Evolutionary conservation across 2,329 filamentous ascomycete genomes (phyloP), one percentile per base, ranked within the genome.

Genomic region (Ophiobolus disseminans): DNA sequence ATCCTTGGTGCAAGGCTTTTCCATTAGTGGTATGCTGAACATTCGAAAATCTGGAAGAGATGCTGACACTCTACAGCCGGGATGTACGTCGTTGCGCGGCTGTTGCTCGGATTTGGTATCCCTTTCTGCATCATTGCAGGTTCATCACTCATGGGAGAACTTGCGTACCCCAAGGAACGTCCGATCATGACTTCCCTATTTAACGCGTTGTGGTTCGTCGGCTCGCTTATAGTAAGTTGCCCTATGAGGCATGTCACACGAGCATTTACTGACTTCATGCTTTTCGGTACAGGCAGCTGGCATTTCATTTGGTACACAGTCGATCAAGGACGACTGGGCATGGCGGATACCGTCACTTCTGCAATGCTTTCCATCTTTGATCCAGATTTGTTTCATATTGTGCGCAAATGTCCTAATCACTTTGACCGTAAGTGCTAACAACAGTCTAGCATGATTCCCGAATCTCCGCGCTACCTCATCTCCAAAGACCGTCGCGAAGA

Each of bases 131-230:
- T 87, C 60, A 83, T 86, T 75, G 79, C 81, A 7, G 85, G 84
- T 11, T 85, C 85, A 1, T 76, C 87, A 39, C 76, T 87, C 10
- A 78, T 87, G 19, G 83, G 82, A 5, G 86, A 88, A 73, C 81
- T 88, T 51, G 83, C 81, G 64, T 85, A 88, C 61, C 85, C 85
- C 8, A 85, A 87, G 63, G 85, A 88, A 68, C 83, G 85, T 60
- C 84, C 81, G 3, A 81, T 81, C 6, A 78, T 87, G 47, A 87
- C 84, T 1, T 79, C 85, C 11, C 78, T 87, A 40, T 87, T 87
- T 72, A 87, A 87, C 69, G 86, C 83, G 49, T 70, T 87, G 39
- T 88, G 84, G 83, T 86, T 87, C 65, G 66, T 84, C 43, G 84
- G 82, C 17, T 69, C 74, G 19, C 66, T 78, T 16, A 43, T 85